phyloP scores from a whole-genome alignment of 495 filamentous ascomycete species.

The Penicillium macrosclerotiorum region DNA sequence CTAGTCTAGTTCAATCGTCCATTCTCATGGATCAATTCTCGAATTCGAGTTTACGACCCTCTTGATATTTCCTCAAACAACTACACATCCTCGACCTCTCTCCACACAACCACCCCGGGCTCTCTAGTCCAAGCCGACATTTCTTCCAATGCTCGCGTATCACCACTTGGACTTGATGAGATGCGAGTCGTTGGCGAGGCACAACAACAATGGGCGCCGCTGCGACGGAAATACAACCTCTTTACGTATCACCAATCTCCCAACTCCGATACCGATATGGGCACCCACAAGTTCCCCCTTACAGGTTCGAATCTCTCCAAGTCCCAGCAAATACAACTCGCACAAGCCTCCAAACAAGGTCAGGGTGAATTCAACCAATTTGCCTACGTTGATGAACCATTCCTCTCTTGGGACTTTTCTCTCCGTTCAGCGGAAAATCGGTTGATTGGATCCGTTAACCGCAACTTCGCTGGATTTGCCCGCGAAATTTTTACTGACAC shows the following conservation, averaged over 20 bases:
- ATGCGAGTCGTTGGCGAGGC: constrained; percentile 69
- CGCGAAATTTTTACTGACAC: constrained; percentile 71
- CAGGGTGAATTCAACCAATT: constrained; percentile 58
- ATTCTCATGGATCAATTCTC: constrained; percentile 65
- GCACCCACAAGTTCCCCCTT: constrained; percentile 34
- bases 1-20: constrained; percentile 59
- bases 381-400: constrained; percentile 58
- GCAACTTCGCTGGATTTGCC: constrained; percentile 67
- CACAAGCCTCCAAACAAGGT: constrained; percentile 25
- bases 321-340: constrained; percentile 47
- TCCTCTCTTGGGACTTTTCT: constrained; percentile 59
- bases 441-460: constrained; percentile 62
- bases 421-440: constrained; percentile 45
- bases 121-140: constrained; percentile 38
- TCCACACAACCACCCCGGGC: constrained; percentile 40
- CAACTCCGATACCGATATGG: constrained; percentile 37
- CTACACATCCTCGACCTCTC: constrained; percentile 38
- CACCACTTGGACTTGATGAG: constrained; percentile 48
- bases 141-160: constrained; percentile 47
- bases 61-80: constrained; percentile 32
- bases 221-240: constrained; percentile 67
- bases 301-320: constrained; percentile 47
- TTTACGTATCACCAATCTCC: constrained; percentile 51
- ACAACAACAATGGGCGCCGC: constrained; percentile 66
- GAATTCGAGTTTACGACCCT: constrained; percentile 64